phyloP scores from a whole-genome alignment of 805 yeast genomes.

The Lipomyces kockii region DNA sequence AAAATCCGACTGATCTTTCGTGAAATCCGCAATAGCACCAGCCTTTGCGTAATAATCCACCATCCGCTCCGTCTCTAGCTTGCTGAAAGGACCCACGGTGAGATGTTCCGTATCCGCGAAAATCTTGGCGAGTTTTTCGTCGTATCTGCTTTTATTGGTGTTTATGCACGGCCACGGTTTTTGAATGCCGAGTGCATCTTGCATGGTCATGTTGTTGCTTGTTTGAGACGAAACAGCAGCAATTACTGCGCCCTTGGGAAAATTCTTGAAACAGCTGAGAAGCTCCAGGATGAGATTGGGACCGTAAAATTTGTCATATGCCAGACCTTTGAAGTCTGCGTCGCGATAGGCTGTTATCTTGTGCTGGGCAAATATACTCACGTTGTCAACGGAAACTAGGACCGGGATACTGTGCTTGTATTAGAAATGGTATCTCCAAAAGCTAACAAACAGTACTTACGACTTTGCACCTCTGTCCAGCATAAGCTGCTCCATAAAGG shows the following conservation, averaged over 20 bases:
- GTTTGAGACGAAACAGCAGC: constrained; percentile 21
- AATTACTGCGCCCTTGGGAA: constrained; percentile 20
- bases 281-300: constrained; percentile 16
- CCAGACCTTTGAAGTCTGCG: constrained; percentile 9
- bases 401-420: constrained; percentile 20
- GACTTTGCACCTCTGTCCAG: constrained; percentile 3
- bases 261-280: constrained; percentile 19
- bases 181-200: constrained; percentile 12
- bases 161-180: constrained; percentile 19
- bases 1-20: constrained; percentile 7
- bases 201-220: constrained; percentile 13
- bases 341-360: constrained; percentile 20
- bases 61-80: constrained; percentile 25
- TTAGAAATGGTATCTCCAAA: background rate
- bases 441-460: background rate
- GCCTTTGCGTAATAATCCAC: constrained; percentile 25
- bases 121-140: constrained; percentile 8
- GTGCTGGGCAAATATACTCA: constrained; percentile 22
- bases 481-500: constrained; percentile 21
- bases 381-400: constrained; percentile 28
- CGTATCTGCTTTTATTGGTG: constrained; percentile 11
- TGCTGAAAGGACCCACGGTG: constrained; percentile 16
- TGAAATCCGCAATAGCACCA: constrained; percentile 16
- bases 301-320: constrained; percentile 18
- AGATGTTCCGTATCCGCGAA: constrained; percentile 3